Conservation (phyloP, 441 rosid species). For the Omphalea diandra region DNA sequence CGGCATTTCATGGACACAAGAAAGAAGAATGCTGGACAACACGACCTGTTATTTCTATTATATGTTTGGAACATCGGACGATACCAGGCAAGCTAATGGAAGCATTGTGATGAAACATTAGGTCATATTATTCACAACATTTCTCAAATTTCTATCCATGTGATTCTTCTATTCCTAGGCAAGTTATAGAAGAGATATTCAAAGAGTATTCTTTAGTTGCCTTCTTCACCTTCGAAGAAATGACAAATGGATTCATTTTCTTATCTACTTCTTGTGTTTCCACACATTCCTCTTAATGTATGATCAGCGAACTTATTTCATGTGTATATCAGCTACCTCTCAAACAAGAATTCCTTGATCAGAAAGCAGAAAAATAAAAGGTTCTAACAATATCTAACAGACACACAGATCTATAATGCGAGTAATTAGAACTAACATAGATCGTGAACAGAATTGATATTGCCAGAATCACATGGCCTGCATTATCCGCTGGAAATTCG, state of each 20-base stretch:
- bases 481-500: conserved; percentile 52
- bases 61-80: neutral
- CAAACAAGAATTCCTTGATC: neutral
- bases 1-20: neutral
- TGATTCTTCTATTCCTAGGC: neutral
- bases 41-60: neutral
- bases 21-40: neutral
- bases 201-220: neutral
- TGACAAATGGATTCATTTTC: neutral
- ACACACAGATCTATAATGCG: neutral
- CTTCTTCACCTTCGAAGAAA: neutral
- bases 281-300: conserved; percentile 4
- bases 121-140: neutral
- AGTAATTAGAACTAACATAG: conserved; percentile 55
- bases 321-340: too few relatives aligned
- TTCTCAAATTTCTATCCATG: neutral
- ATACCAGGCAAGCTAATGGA: neutral
- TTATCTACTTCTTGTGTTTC: neutral
- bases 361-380: neutral
- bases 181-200: neutral
- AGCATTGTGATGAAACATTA: neutral
- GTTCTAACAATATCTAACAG: neutral
- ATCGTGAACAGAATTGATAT: conserved; percentile 58
- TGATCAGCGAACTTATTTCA: neutral
- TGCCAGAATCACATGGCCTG: conserved; percentile 60